These are phyloP conservation scores for Penstemon newberryi DNA, from an alignment of 257 asterid species.

Conservation along the genomic window DNA sequence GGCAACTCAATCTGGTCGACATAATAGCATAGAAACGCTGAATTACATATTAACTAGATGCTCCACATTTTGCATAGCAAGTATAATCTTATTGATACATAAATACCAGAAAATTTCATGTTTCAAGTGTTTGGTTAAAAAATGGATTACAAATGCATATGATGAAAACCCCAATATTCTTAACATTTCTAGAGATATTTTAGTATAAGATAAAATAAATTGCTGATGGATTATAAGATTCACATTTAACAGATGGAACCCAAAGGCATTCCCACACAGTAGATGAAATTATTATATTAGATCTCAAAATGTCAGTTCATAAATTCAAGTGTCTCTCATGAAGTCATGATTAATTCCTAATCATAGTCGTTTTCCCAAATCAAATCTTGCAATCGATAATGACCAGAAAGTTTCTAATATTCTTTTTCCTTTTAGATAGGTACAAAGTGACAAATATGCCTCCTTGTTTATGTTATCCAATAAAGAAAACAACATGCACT, in stretches of 20 bases:
- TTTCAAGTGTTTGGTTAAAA: not conserved
- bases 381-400: slow-evolving; percentile 22
- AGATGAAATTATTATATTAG: not conserved
- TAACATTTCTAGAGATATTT: not conserved
- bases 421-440: no score
- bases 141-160: not conserved
- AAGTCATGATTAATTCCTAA: not conserved
- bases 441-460: not conserved
- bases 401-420: slow-evolving; percentile 5
- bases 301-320: slow-evolving; percentile 4
- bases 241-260: slow-evolving; percentile 1
- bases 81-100: not conserved
- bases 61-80: not conserved
- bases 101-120: not conserved
- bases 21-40: not conserved
- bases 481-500: slow-evolving; percentile 19
- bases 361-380: slow-evolving; percentile 16
- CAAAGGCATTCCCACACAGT: not conserved
- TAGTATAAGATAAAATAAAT: not conserved
- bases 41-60: not conserved
- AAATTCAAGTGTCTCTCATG: slow-evolving; percentile 7
- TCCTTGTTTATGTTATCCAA: slow-evolving; percentile 25
- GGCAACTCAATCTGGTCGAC: not conserved
- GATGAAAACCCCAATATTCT: slow-evolving; percentile 15
- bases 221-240: slow-evolving; percentile 2